These are phyloP conservation scores for Sugiyamaella grinbergsii DNA, from an alignment of 1,139 yeast species.

Conservation along the genomic window DNA sequence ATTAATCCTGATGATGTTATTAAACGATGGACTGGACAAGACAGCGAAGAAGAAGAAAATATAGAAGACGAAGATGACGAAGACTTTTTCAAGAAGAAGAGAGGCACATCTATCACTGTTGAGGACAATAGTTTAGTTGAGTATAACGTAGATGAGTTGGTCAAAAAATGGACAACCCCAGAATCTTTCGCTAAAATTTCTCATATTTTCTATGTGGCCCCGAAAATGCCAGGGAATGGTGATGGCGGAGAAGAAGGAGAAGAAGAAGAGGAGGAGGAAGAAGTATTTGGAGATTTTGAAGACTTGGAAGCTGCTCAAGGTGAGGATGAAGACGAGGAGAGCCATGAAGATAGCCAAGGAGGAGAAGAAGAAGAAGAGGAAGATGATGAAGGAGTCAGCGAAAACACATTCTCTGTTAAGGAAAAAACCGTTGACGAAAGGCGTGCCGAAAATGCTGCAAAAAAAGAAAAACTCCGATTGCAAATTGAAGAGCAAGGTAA, in stretches of 20 bases:
- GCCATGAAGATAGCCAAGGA: constrained; percentile 44
- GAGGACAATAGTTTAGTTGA: constrained; percentile 38
- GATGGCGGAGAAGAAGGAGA: constrained; percentile 41
- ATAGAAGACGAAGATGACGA: constrained; percentile 56
- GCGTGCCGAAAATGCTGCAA: constrained; percentile 79
- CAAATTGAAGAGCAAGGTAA: constrained; percentile 85
- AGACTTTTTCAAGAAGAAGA: constrained; percentile 68
- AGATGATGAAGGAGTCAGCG: constrained; percentile 54
- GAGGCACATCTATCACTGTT: constrained; percentile 40
- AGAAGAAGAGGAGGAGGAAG: constrained; percentile 50
- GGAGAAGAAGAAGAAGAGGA: constrained; percentile 54
- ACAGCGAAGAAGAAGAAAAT: constrained; percentile 50
- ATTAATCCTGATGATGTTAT: constrained; percentile 75
- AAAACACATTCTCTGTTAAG: constrained; percentile 34
- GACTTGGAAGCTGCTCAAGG: constrained; percentile 62
- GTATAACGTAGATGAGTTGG: constrained; percentile 31
- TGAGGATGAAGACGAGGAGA: constrained; percentile 44
- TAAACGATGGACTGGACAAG: constrained; percentile 67
- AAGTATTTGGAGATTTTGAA: constrained; percentile 75
- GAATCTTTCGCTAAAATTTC: constrained; percentile 54
- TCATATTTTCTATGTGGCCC: constrained; percentile 68
- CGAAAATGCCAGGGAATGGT: constrained; percentile 49
- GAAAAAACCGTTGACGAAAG: constrained; percentile 52
- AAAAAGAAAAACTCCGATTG: constrained; percentile 81
- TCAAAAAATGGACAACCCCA: constrained; percentile 54